phyloP scores from a whole-genome alignment of 495 filamentous ascomycete species.

The Talaromyces proteolyticus region DNA sequence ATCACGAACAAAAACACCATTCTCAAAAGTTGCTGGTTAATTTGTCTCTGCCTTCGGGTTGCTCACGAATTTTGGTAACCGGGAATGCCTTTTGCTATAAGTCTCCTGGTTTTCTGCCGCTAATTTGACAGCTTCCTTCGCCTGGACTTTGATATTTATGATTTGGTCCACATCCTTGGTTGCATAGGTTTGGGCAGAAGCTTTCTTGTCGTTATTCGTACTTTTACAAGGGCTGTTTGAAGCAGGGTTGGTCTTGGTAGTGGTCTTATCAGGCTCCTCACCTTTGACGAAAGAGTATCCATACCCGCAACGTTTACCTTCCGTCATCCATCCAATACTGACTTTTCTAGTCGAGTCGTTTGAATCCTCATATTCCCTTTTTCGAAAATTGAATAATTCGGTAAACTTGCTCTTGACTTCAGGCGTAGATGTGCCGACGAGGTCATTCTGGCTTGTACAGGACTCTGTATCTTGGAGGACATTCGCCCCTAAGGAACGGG shows the following conservation, averaged over 20 bases:
- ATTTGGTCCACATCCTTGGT: not conserved
- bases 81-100: not conserved
- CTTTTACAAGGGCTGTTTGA: not conserved
- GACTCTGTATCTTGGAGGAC: not conserved
- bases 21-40: slow-evolving; percentile 3
- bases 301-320: slow-evolving; percentile 36
- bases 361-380: not conserved
- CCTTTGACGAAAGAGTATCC: slow-evolving; percentile 31
- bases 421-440: too few species aligned
- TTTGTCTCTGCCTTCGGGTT: slow-evolving; percentile 10
- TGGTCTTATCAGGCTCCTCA: not conserved
- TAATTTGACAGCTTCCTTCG: not conserved
- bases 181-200: not conserved
- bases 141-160: not conserved
- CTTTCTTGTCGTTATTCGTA: not conserved
- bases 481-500: not conserved
- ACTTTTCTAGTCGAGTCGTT: slow-evolving; percentile 21
- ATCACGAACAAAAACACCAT: slow-evolving; percentile 12
- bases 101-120: not conserved
- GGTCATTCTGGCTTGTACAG: too few species aligned
- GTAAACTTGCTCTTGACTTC: slow-evolving; percentile 20
- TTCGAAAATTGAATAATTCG: slow-evolving; percentile 21
- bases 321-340: slow-evolving; percentile 42
- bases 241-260: not conserved
- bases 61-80: slow-evolving; percentile 13